Base-by-base conservation (phyloP, 2,329 filamentous ascomycete species). In the Fonsecaea monophora region DNA sequence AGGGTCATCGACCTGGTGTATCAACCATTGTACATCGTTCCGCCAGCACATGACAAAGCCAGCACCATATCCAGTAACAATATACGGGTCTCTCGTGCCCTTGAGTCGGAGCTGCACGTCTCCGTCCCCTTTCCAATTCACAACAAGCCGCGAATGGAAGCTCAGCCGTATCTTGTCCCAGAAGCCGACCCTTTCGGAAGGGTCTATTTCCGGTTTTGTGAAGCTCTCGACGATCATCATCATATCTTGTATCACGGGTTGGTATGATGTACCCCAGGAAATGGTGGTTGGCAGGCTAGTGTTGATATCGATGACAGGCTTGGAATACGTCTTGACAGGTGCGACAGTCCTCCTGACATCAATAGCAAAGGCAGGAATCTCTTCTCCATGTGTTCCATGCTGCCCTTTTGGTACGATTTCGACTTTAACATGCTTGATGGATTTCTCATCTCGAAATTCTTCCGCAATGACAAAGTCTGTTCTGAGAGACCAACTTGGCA, bases 161-260 rank as follows among this genome's bases (percentile, higher is more conserved):
- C 90, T 94, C 42, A 99, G 85, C 62, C 95, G 86, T 60, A 99
- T 94, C 83, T 99, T 99, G 80, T 99, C 95, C 95, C 95, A 99
- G 81, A 99, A 99, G 2, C 95, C 95, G 55, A 96, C 92, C 64
- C 91, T 86, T 71, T 99, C 96, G 0, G 95, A 98, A 0, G 92
- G 90, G 77, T 99, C 96, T 34, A 97, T 84, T 70, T 94, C 94
- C 7, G 94, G 92, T 76, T 99, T 99, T 0, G 94, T 97, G 77
- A 99, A 98, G 2, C 92, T 94, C 79, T 99, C 95, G 68, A 99
- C 91, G 32, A 94, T 94, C 86, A 98, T 97, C 95, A 99, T 99
- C 91, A 98, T 97, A 75, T 99, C 96, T 77, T 99, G 95, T 57
- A 99, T 94, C 1, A 94, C 94, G 34, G 96, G 95, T 75, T 99